Base-by-base conservation (phyloP, 2,329 filamentous ascomycete species). In the Raffaelea ambrosiae region DNA sequence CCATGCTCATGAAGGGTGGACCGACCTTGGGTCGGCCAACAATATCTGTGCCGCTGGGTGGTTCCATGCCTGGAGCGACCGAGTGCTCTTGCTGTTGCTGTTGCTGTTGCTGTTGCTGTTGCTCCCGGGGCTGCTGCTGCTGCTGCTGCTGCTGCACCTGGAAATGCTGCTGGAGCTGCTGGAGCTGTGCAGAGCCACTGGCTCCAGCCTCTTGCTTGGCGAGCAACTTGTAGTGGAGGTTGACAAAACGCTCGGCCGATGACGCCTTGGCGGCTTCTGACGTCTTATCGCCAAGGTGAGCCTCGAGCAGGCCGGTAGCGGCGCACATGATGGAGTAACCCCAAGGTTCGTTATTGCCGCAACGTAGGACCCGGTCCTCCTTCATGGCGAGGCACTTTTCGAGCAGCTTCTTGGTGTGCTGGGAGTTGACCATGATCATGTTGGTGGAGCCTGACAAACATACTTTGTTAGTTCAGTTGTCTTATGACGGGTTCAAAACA, bases 301-400 rank as follows among this genome's bases (percentile, higher is more conserved):
- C 74, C 59, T 81, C 76, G 21, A 81, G 65, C 10, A 82, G 66
- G 3, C 77, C 78, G 22, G 74, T 67, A 1, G 77, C 76, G 3
- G 77, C 75, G 54, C 77, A 81, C 73, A 81, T 78, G 58, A 79
- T 79, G 48, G 73, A 77, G 59, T 81, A 80, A 18, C 76, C 76
- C 78, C 78, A 81, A 0, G 78, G 77, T 57, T 82, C 78, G 55
- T 79, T 78, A 63, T 81, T 81, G 16, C 77, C 77, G 52, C 76
- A 79, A n/a, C 77, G 67, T 21, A 82, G 60, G 8, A 81, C 70
- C 1, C 76, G 71, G 54, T 81, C 77, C 55, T 81, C 77, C 58
- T 80, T 80, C 69, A 82, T 75, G 42, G 64, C 62, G 35, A 81
- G 70, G 51, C 77, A 81, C 58, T 76, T 79, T 57, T 81, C 76